phyloP scores from a whole-genome alignment of 2,329 filamentous ascomycete genomes.

The Huntiella moniliformis region DNA sequence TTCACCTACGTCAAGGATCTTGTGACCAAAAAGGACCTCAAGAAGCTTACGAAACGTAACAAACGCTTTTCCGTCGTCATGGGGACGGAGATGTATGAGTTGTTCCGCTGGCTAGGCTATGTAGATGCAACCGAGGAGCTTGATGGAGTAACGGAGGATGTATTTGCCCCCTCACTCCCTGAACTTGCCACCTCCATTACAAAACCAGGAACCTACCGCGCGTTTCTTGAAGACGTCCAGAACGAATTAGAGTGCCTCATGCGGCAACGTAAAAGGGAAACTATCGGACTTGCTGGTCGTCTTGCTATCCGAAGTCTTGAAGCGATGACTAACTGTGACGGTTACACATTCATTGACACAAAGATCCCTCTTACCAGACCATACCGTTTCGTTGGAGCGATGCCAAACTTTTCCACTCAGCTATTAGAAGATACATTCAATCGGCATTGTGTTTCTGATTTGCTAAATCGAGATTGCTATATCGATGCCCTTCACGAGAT shows the following conservation, averaged over 20 bases:
- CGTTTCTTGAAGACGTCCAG: constrained; percentile 30
- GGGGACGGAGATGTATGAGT: constrained; percentile 27
- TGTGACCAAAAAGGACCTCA: constrained; percentile 20
- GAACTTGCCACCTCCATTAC: constrained; percentile 16
- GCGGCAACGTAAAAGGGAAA: constrained; percentile 3
- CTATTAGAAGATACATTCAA: constrained; percentile 12
- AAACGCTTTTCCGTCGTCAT: constrained; percentile 37
- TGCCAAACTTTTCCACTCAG: constrained; percentile 17
- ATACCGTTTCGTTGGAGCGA: constrained; percentile 18
- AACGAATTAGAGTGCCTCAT: constrained; percentile 28
- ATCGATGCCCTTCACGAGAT: constrained; percentile 12
- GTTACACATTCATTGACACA: constrained; percentile 17
- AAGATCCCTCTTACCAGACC: constrained; percentile 8
- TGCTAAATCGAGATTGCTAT: constrained; percentile 11
- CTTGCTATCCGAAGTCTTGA: constrained; percentile 16
- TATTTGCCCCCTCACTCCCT: constrained; percentile 20
- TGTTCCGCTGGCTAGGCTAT: constrained; percentile 33
- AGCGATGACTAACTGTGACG: constrained; percentile 15
- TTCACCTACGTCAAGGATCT: constrained; percentile 34
- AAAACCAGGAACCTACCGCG: constrained; percentile 24
- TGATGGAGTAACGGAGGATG: constrained; percentile 23
- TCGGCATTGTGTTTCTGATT: constrained; percentile 9
- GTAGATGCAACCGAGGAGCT: constrained; percentile 21
- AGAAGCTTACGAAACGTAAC: constrained; percentile 36
- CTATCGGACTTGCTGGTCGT: constrained; percentile 16